Conservation (phyloP, 1,284 basidiomycete species). For the Phaffia rhodozyma region DNA sequence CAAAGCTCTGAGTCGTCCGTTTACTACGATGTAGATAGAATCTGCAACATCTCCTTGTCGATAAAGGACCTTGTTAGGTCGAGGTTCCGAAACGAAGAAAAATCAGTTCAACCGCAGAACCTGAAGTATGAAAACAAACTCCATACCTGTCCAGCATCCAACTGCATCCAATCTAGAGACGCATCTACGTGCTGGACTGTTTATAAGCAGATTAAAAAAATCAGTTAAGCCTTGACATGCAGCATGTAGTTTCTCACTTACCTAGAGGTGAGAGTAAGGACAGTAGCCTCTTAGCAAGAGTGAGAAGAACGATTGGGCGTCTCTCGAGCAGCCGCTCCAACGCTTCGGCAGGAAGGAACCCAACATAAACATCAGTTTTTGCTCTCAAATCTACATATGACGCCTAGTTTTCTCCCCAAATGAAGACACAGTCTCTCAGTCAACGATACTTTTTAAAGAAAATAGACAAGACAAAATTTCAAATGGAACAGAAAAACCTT, state of each 20-base stretch:
- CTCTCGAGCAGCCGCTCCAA: conserved; percentile 84
- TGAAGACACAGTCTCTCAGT: neutral
- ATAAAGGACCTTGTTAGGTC: conserved; percentile 56
- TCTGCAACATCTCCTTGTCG: conserved; percentile 78
- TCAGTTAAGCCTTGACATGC: neutral
- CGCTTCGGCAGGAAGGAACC: conserved; percentile 78
- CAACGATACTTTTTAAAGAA: neutral
- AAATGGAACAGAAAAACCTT: neutral
- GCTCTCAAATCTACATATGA: conserved; percentile 43
- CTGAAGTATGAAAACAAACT: conserved; percentile 1
- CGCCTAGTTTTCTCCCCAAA: neutral
- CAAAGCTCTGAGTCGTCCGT: conserved; percentile 78
- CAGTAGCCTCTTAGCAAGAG: conserved; percentile 89
- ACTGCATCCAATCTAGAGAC: conserved; percentile 96
- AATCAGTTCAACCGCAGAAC: conserved; percentile 8
- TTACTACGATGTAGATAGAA: conserved; percentile 97
- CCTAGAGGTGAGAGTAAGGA: conserved; percentile 85
- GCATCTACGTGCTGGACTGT: conserved; percentile 92
- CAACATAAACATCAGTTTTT: conserved; percentile 94
- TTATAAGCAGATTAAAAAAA: conserved; percentile 4
- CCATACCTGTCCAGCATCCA: conserved; percentile 62
- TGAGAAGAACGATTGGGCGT: conserved; percentile 85
- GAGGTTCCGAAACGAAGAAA: neutral
- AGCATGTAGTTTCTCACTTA: conserved; percentile 32
- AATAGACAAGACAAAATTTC: neutral